These are phyloP conservation scores for Paramecium primaurelia DNA, from an alignment of 73 alveolate genomes.

Conservation along the genomic window DNA sequence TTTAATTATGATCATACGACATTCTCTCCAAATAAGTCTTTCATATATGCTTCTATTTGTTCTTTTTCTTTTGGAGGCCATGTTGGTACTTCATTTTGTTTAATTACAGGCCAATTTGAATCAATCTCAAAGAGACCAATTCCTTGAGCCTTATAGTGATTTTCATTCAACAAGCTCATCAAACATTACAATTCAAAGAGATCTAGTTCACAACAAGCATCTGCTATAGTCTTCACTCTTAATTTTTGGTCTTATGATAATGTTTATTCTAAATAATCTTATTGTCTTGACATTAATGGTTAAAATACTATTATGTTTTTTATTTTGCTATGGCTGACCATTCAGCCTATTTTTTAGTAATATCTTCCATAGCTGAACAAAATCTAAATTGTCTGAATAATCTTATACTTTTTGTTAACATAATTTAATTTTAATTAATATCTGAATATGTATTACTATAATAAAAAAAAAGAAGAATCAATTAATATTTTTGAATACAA, in stretches of 20 bases:
- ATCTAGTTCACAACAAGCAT: conserved; percentile 51
- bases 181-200: conserved; percentile 51
- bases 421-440: neutral
- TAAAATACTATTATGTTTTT: neutral
- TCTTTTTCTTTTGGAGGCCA: conserved; percentile 30
- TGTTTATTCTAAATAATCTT: conserved; percentile 19
- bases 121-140: neutral
- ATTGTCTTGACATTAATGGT: conserved; percentile 15
- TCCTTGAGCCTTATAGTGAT: conserved; percentile 43
- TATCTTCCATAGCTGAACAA: neutral
- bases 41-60: neutral
- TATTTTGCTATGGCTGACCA: conserved; percentile 15
- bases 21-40: neutral
- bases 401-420: conserved; percentile 20
- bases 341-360: conserved; percentile 5
- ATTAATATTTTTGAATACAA: too few species aligned
- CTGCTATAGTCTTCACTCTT: conserved; percentile 49
- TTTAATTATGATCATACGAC: neutral
- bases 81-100: neutral
- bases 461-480: too few species aligned
- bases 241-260: conserved; percentile 47
- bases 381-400: conserved; percentile 1
- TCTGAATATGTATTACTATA: neutral
- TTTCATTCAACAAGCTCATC: conserved; percentile 23
- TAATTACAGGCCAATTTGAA: conserved; percentile 15